Evolutionary conservation across 306 rosid genomes (phyloP).

Genomic region (Cicer yamashitae): DNA sequence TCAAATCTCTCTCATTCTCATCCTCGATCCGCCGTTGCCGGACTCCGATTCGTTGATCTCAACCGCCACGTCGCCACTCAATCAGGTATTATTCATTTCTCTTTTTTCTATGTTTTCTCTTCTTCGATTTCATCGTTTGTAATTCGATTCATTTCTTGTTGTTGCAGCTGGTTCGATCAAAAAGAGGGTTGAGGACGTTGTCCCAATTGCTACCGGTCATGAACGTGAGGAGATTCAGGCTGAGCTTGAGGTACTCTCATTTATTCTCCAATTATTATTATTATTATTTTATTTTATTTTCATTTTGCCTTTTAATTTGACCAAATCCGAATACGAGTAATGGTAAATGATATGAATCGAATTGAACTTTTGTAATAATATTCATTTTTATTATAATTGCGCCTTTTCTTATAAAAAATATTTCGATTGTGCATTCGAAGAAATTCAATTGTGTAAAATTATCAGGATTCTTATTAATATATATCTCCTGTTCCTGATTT

Average conservation of each 20-base stretch:
- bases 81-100: slow-evolving; percentile 42
- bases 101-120: background rate
- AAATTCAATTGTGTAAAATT: background rate
- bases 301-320: background rate
- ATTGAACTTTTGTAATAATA: background rate
- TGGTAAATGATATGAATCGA: slow-evolving; percentile 3
- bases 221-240: slow-evolving; percentile 97
- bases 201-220: slow-evolving; percentile 95
- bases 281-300: background rate
- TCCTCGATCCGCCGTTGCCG: slow-evolving; percentile 50
- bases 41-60: slow-evolving; percentile 9
- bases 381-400: background rate
- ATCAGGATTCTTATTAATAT: too few species aligned
- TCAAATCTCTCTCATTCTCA: slow-evolving; percentile 42
- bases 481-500: background rate
- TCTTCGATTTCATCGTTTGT: background rate
- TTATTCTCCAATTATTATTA: background rate
- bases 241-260: slow-evolving; percentile 58
- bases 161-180: slow-evolving; percentile 48
- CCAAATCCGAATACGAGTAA: background rate
- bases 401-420: background rate
- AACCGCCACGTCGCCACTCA: slow-evolving; percentile 41
- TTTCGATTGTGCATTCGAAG: background rate
- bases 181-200: slow-evolving; percentile 80
- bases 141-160: background rate